phyloP scores from a whole-genome alignment of 441 rosid genomes.

The Codiaeum variegatum region DNA sequence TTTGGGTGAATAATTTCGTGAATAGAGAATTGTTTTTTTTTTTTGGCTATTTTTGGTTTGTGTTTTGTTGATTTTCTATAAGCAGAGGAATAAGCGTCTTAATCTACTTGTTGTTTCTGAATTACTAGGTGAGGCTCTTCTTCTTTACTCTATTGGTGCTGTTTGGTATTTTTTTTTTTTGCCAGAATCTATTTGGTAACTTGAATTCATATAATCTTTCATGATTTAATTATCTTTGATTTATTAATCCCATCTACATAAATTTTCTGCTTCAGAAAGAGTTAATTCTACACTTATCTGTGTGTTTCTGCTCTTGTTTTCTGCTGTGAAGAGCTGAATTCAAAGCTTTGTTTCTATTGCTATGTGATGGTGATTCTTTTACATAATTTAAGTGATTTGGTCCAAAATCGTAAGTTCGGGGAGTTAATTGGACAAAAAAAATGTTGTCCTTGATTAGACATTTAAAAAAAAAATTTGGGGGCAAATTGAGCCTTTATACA shows the following conservation, averaged over 20 bases:
- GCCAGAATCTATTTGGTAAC: too few relatives aligned
- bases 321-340: neutral
- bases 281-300: neutral
- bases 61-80: conserved; percentile 2
- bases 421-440: too few relatives aligned
- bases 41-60: neutral
- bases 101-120: conserved; percentile 7
- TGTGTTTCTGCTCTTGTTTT: neutral
- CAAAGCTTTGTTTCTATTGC: neutral
- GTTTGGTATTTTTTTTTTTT: too few relatives aligned
- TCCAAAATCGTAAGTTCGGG: too few relatives aligned
- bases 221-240: too few relatives aligned
- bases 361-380: neutral
- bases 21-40: conserved; percentile 17
- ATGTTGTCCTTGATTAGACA: too few relatives aligned
- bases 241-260: neutral
- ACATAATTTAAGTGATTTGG: too few relatives aligned
- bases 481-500: too few relatives aligned
- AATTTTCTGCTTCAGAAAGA: neutral
- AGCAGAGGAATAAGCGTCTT: conserved; percentile 12
- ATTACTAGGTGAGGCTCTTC: conserved; percentile 21
- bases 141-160: neutral
- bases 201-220: too few relatives aligned
- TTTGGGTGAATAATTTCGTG: conserved; percentile 4
- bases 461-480: too few relatives aligned